These are phyloP conservation scores for Claviceps sp. DNA, from an alignment of 2,329 filamentous ascomycete genomes.

Conservation along the genomic window DNA sequence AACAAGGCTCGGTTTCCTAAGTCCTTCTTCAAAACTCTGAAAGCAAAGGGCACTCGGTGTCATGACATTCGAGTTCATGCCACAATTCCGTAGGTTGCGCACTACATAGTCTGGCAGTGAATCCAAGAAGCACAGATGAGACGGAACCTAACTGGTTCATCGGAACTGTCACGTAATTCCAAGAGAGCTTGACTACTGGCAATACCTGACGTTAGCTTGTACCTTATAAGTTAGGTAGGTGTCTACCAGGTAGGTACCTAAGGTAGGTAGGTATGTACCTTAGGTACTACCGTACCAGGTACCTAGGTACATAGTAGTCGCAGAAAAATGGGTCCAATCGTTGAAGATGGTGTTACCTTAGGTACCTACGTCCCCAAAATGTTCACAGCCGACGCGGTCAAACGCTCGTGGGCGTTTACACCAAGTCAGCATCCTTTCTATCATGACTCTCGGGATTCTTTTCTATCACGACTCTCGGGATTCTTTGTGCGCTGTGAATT, in stretches of 20 bases:
- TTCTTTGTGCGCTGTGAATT: not conserved
- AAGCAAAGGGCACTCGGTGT: not conserved
- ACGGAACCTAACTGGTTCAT: not conserved
- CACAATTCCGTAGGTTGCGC: not conserved
- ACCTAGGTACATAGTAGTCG: no score
- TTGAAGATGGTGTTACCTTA: no score
- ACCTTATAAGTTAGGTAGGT: no score
- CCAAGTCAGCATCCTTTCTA: not conserved
- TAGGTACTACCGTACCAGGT: no score
- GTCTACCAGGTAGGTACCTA: no score
- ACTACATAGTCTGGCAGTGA: not conserved
- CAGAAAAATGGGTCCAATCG: no score
- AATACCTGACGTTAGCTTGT: no score
- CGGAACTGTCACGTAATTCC: not conserved
- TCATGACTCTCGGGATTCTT: not conserved
- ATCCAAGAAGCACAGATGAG: not conserved
- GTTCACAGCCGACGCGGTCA: not conserved
- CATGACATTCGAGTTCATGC: not conserved
- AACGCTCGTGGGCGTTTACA: not conserved
- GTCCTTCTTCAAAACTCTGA: not conserved
- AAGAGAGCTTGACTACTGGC: not conserved
- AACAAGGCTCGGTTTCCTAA: not conserved
- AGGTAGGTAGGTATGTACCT: no score
- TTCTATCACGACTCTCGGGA: not conserved
- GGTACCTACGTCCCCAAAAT: not conserved